Base-by-base conservation (phyloP, 2,329 filamentous ascomycete species). In the Hirsutella thompsonii region DNA sequence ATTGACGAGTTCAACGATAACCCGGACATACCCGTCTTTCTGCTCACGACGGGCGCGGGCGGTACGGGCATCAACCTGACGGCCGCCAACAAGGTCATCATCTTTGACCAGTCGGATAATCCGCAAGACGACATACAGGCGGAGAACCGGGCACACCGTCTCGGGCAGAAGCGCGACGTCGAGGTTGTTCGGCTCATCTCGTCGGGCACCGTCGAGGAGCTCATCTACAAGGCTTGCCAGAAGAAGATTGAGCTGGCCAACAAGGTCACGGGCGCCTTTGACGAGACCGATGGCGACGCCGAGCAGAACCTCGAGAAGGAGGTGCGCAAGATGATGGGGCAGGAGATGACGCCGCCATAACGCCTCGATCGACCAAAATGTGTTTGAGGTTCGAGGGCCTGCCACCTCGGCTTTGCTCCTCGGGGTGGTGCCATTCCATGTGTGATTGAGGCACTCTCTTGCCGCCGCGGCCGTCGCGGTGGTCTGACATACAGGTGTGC, bases 41-140 rank as follows among this genome's bases (percentile, higher is more conserved):
- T 98, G 48, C 74, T 98, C 5, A 92, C 85, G 1, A 98, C 92
- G 0, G 90, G 88, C 45, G 89, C 90, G 0, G 92, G 92, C 40
- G 92, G 92, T n/a, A 92, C 90, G 0, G 92, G 92, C 33, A 93
- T 98, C 66, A 98, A 98, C 60, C 66, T 98, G 41, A 92, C 90
- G 8, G 85, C 83, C 29, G 92, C 92, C 4, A 96, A 96, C 67
- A 96, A 95, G 63, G 90, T 98, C 51, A 78, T 98, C 61, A 92
- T 98, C 54, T 95, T 96, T 58, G 92, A 98, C 61, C 83, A 84
- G 47, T 86, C 81, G n/a, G 94, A 95, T 65, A 98, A 98, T 52
- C 92, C 92, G 0, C 92, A 98, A 57, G 90, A 96, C 51, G 92
- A 98, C 56, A 80, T 94, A n/a, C 92, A 98, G 59, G 92, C 92